These are phyloP conservation scores for Aquanectria penicillioides DNA, from an alignment of 2,329 filamentous ascomycete species.

Conservation along the genomic window DNA sequence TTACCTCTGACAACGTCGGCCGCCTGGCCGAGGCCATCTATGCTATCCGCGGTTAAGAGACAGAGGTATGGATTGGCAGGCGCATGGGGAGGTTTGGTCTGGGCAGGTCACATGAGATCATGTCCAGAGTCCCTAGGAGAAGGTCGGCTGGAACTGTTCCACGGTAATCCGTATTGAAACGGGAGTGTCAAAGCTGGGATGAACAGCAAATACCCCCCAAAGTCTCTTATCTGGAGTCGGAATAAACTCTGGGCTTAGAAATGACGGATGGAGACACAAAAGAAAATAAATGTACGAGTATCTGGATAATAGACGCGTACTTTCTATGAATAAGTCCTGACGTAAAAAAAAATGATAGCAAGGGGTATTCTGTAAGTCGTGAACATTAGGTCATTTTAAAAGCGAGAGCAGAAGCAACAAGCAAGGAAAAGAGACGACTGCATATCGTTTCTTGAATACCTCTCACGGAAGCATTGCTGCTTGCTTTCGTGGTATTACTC, in stretches of 20 bases:
- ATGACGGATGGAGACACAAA: slow-evolving; percentile 29
- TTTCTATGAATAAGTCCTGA: too few relatives aligned
- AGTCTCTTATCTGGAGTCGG: slow-evolving; percentile 33
- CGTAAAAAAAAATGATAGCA: background rate
- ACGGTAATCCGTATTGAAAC: slow-evolving; percentile 15
- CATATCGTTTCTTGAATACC: slow-evolving; percentile 1
- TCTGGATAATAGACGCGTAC: slow-evolving; percentile 26
- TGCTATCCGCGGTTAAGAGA: slow-evolving; percentile 76
- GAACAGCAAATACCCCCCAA: slow-evolving; percentile 37
- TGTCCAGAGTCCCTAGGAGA: slow-evolving; percentile 19
- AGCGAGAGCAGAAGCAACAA: too few relatives aligned
- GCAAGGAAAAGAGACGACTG: too few relatives aligned
- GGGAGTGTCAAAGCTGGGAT: slow-evolving; percentile 31
- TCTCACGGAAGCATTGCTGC: too few relatives aligned
- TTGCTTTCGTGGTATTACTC: background rate
- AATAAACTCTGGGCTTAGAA: slow-evolving; percentile 11
- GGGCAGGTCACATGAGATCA: slow-evolving; percentile 1
- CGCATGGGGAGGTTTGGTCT: slow-evolving; percentile 7
- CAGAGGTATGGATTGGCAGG: background rate
- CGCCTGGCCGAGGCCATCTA: slow-evolving; percentile 85
- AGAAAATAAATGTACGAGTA: slow-evolving; percentile 39
- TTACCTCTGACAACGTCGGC: slow-evolving; percentile 81
- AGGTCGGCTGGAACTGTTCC: slow-evolving; percentile 15
- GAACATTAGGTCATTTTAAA: too few relatives aligned
- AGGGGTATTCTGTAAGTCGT: slow-evolving; percentile 16